Evolutionary conservation across 2,329 filamentous ascomycete species (phyloP), one percentile per base, ranked within the genome.

Genomic region (Magnaporthiopsis poae): DNA sequence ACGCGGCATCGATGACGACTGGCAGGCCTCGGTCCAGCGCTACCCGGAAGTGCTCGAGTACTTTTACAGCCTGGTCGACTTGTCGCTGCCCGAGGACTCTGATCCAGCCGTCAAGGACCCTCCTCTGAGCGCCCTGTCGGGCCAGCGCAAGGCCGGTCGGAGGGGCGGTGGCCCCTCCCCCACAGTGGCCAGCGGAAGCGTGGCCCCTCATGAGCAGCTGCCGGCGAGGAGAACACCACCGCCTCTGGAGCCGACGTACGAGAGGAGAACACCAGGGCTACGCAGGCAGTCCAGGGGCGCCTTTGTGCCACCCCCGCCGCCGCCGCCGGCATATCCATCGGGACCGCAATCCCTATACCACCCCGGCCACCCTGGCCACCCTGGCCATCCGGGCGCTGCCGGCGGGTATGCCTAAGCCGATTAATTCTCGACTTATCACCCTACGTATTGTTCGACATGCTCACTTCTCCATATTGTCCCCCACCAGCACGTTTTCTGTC

Each of bases 1-100:
- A 77, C 83, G 86, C 64, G 89, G 89, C 68, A 89, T 92, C 72
- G 89, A 92, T 72, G 87, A 90, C 69, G 90, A 92, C 77, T 94
- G 90, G 90, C 85, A 88, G 72, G 82, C 85, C 36, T 89, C 87
- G 63, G 90, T 92, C 59, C 85, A 91, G 71, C 84, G 87, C 66
- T 94, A 93, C 71, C 90, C 90, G 5, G 89, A 92, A 74, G 87
- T 93, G n/a, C 80, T 94, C 66, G 88, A 92, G 76, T 92, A 93
- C 76, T 93, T 90, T 74, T 93, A 89, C 76, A 82, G 85, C 68
- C 79, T 92, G 56, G 88, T 92, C 52, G 84, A 88, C 66, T 75
- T 92, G 67, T 84, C 80, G 29, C 76, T 91, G 5, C 90, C 90
- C 0, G 77, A 78, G 60, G 88, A 91, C 67, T 80, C 86, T 66